Evolutionary conservation across 805 yeast species (phyloP), one percentile per base, ranked within the genome.

Genomic region (Citeromyces nyonsensis): DNA sequence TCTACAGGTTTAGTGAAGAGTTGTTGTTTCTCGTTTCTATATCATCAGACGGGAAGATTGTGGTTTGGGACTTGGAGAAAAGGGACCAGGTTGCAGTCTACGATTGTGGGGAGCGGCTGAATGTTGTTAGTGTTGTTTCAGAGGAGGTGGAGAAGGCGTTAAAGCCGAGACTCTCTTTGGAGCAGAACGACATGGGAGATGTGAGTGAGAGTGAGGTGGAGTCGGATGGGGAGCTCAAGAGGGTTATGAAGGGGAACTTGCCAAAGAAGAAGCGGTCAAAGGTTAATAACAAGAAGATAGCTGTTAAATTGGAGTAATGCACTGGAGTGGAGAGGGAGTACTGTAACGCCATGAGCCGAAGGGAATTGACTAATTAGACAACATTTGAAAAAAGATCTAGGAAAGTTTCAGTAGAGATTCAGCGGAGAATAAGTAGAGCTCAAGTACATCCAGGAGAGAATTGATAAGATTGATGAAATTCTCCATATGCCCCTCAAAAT

Each of bases 11-110:
- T 7, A 18, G 22, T 18, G 45, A 44, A 36, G 55, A 59, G 25
- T 32, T 38, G 8, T 41, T 45, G 10, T 79, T 66, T 46, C 52
- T 91, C 45, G 66, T 82, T 0, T 78, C 94, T 2, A 82, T 85
- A 9, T 82, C 95, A 1, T 82, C 96, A 0, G 97, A 88, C 52
- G 97, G 97, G 15, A 80, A 71, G 45, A 77, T 88, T 33, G 94
- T 91, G 6, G 80, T 88, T 3, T 88, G 96, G 95, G 79, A 86
- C 48, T 56, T 77, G 48, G 49, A 56, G 1, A 45, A 58, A 2
- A 64, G 66, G 44, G 93, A 82, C 44, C 94, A 85, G 51, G 67
- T 85, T 15, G 96, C 95, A 0, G 91, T 84, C 3, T 88, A 85
- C 50, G 83, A 77, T 40, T 69, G 88, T 13, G 94, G 93, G 9